Evolutionary conservation across 257 asterid genomes (phyloP).

Genomic region (Nicotiana attenuata): DNA sequence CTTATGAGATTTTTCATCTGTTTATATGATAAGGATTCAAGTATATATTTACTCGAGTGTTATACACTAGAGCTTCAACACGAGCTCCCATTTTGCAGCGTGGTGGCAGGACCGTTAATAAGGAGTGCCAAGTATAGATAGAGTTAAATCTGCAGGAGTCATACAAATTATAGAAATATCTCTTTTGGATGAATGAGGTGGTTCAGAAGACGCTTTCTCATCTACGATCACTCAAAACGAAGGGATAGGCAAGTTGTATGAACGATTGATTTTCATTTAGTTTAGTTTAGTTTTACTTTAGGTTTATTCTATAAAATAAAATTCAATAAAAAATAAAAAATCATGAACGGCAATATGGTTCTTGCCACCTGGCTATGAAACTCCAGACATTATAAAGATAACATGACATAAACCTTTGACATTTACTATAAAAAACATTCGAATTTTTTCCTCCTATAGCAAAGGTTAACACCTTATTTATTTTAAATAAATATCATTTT

Average conservation of each 20-base stretch:
- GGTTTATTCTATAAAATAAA: not conserved
- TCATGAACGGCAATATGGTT: not conserved
- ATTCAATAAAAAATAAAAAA: not conserved
- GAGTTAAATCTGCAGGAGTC: not conserved
- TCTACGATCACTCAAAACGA: not conserved
- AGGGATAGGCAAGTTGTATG: not conserved
- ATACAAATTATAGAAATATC: no score
- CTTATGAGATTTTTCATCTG: not conserved
- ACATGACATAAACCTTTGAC: no score
- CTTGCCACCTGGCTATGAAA: not conserved
- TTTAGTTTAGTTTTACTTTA: no score
- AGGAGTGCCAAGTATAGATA: no score
- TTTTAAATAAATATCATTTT: no score
- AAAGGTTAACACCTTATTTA: no score
- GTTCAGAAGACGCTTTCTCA: not conserved
- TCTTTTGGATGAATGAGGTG: not conserved
- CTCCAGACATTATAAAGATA: no score
- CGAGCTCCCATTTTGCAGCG: not conserved
- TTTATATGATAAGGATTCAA: no score
- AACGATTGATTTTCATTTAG: no score
- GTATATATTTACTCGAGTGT: not conserved
- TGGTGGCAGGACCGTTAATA: not conserved
- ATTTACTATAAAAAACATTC: no score
- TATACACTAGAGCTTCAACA: not conserved
- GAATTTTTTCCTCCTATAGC: no score